phyloP scores from a whole-genome alignment of 2,329 filamentous ascomycete species.

The Curvularia sp. region DNA sequence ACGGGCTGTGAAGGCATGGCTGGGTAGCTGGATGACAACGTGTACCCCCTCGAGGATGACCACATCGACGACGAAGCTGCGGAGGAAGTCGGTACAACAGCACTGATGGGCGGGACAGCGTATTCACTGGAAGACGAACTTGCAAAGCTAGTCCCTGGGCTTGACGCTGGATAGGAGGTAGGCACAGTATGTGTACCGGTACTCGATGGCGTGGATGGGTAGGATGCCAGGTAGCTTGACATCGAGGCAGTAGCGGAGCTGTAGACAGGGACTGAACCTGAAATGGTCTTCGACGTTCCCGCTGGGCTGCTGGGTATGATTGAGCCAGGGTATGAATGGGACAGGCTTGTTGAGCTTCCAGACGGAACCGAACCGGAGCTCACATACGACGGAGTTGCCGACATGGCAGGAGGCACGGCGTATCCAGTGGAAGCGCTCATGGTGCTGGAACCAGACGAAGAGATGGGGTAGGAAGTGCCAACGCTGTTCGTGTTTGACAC shows the following conservation, averaged over 20 bases:
- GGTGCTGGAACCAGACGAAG: conserved; percentile 6
- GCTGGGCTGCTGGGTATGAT: background rate
- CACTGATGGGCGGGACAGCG: conserved; percentile 3
- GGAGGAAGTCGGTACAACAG: conserved; percentile 5
- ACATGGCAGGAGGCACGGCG: conserved; percentile 9
- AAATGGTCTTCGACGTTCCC: background rate
- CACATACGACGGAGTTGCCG: conserved; percentile 3
- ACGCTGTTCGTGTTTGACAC: conserved; percentile 10
- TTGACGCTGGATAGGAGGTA: conserved; percentile 1
- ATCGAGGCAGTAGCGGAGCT: conserved; percentile 5
- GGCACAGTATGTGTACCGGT: conserved; percentile 9
- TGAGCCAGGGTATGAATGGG: conserved; percentile 7
- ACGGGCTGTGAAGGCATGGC: background rate
- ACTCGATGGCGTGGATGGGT: conserved; percentile 1
- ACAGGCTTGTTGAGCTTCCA: background rate
- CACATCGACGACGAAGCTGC: background rate
- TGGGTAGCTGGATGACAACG: conserved; percentile 1
- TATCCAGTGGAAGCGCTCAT: conserved; percentile 9
- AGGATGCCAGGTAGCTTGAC: conserved; percentile 1
- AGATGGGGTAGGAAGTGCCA: conserved; percentile 9
- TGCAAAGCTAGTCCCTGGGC: background rate
- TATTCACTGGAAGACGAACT: conserved; percentile 13
- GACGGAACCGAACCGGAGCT: conserved; percentile 2
- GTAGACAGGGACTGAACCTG: background rate
- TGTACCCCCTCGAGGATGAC: conserved; percentile 5